Evolutionary conservation across 2,329 filamentous ascomycete species (phyloP), one percentile per base, ranked within the genome.

Genomic region (Acrocalymma vagum): DNA sequence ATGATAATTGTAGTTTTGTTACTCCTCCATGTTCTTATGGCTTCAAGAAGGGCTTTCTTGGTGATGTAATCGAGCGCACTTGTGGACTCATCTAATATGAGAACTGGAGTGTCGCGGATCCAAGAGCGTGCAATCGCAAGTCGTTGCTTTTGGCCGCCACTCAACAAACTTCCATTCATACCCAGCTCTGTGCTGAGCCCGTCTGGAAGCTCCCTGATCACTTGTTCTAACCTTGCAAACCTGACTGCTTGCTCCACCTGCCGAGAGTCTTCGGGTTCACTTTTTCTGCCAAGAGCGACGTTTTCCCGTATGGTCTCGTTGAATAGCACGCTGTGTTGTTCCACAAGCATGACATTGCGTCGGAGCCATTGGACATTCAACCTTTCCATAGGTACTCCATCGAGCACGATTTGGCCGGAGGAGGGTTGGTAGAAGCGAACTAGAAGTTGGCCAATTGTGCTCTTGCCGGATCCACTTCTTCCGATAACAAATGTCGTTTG

Each of bases 1-100:
- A 97, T 93, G 52, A 97, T 83, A 35, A 97, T 88, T 0, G 93
- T 97, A 0, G 92, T 96, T 64, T 89, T 94, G 0, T 81, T 86
- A 23, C 72, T 74, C 15, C 94, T 80, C 93, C 91, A 96, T 14
- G 79, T 62, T 6, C 90, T 79, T 36, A 96, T 86, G 0, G 85
- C 82, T 27, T 87, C 81, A 77, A 95, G 86, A 24, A 96, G 80
- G 9, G 84, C 68, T 0, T 72, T 72, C 46, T 86, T 81, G 40
- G 81, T 92, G 8, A 80, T 76, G n/a, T 85, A 82, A 56, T 97
- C 93, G 8, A 97, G 74, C 0, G 89, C 89, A 65, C 90, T 94
- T 0, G 90, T 96, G 1, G 88, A 83, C 64, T 97, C 94, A 53
- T 97, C 93, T 3, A 97, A 75, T 17, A 97, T 86, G 6, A 97